phyloP scores from a whole-genome alignment of 305 asterid species.

The Fraxinus nigra region DNA sequence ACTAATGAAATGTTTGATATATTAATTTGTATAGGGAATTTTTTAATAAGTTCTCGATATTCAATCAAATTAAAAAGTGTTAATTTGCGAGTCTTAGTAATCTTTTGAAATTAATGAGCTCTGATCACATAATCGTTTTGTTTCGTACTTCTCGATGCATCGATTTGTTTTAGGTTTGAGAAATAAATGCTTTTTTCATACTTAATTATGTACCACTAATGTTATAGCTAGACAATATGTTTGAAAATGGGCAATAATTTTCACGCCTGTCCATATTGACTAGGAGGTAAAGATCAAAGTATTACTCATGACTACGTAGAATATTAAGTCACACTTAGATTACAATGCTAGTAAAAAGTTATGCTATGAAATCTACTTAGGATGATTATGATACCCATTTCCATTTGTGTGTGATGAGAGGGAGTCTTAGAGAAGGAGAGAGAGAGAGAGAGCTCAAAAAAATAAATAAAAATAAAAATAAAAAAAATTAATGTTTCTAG shows the following conservation, averaged over 20 bases:
- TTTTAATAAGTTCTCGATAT: not conserved
- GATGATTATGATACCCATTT: conserved; percentile 52
- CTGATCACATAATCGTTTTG: not conserved
- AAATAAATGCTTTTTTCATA: not conserved
- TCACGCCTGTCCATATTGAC: conserved; percentile 56
- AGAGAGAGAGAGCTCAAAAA: conserved; percentile 6
- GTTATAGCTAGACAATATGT: not conserved
- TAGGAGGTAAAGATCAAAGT: conserved; percentile 37
- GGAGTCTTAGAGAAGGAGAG: conserved; percentile 7
- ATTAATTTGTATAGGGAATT: not conserved
- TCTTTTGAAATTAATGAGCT: not conserved
- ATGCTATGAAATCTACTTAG: conserved; percentile 56
- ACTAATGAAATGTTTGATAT: not conserved
- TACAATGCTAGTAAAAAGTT: conserved; percentile 66
- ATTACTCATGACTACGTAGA: conserved; percentile 55
- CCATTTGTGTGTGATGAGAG: not conserved
- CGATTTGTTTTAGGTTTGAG: not conserved
- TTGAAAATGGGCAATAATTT: conserved; percentile 48
- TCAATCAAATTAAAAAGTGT: not conserved
- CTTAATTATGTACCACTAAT: not conserved
- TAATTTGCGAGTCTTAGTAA: not conserved
- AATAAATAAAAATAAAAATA: not conserved
- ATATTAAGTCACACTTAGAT: conserved; percentile 46
- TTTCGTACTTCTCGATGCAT: not conserved
- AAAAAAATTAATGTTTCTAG: conserved; percentile 3